Base-by-base conservation (phyloP, 352 stramenopile species). In the Phytophthora quininea region DNA sequence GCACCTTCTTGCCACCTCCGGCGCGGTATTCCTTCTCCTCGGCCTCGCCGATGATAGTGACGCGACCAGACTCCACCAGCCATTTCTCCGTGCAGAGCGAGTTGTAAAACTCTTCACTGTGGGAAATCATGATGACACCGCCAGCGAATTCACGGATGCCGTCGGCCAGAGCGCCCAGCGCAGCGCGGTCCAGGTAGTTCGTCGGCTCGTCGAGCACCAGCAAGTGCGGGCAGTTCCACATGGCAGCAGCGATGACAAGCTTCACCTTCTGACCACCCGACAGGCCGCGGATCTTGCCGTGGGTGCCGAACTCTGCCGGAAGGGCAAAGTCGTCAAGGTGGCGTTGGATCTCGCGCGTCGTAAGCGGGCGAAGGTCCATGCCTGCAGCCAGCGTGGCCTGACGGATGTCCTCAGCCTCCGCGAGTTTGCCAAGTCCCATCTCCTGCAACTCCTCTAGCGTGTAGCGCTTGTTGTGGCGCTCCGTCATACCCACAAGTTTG, bases 161-260 rank as follows among this genome's bases (percentile, higher is more conserved):
- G 40, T 89, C 76, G 7, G 83, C 83, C 35, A 91, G 54, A 9
- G 84, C 82, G 27, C 80, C 84, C 1, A 92, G 62, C 7, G 84
- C 81, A 14, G 79, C 84, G 15, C 82, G 81, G 43, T 97, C 89
- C 52, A 97, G 67, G 76, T 95, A 94, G 69, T 96, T 96, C 32
- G 89, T 97, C 30, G 89, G 89, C 68, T 97, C 89, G 74, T 97
- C 89, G 19, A 96, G 76, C 72, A 96, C 88, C 27, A 97, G 71
- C 76, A 97, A 74, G 73, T 97, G 90, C 37, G 90, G 90, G 47
- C 88, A 79, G 65, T 82, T 88, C 84, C 83, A 92, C 86, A 94
- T 92, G 49, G 83, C 84, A 15, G 83, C 82, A 27, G 82, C 86
- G 61, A 94, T 86, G 35, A 92, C 83, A 49, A 91, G 76, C 77